Conservation (phyloP, 1,139 yeast genomes). For the Petasospora rhodanensis region DNA sequence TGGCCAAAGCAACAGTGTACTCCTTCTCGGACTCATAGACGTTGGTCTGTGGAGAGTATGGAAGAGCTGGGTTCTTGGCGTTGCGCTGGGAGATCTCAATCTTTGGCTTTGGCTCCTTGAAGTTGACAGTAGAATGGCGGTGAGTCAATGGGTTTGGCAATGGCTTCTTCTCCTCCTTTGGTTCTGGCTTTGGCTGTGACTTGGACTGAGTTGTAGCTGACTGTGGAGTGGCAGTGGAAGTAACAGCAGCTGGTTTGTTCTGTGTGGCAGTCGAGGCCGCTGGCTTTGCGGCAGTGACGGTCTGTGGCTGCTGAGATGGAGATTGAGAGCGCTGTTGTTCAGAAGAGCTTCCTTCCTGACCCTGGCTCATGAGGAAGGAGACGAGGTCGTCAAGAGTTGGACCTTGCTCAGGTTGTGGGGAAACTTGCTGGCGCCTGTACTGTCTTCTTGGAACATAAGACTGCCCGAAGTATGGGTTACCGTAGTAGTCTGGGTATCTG, state of each 20-base stretch:
- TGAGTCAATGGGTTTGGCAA: slow-evolving; percentile 17
- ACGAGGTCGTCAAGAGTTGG: slow-evolving; percentile 12
- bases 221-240: too few species aligned
- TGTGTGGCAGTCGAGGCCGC: slow-evolving; percentile 10
- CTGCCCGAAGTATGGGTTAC: slow-evolving; percentile 10
- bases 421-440: slow-evolving; percentile 10
- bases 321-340: slow-evolving; percentile 1
- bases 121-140: slow-evolving; percentile 26
- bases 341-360: too few species aligned
- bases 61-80: slow-evolving; percentile 33
- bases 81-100: slow-evolving; percentile 45
- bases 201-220: not conserved
- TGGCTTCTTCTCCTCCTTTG: slow-evolving; percentile 3
- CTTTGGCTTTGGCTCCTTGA: slow-evolving; percentile 31
- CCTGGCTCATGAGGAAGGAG: slow-evolving; percentile 9
- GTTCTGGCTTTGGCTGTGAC: slow-evolving; percentile 7
- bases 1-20: slow-evolving; percentile 42
- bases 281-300: slow-evolving; percentile 3
- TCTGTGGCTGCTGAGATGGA: slow-evolving; percentile 5
- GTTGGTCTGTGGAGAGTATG: slow-evolving; percentile 53
- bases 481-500: slow-evolving; percentile 19
- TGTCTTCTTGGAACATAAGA: slow-evolving; percentile 8
- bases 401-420: slow-evolving; percentile 6
- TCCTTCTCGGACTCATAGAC: slow-evolving; percentile 43
- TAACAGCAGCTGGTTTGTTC: too few species aligned